Base-by-base conservation (phyloP, 2,329 filamentous ascomycete genomes). In the Calonectria crousiana region DNA sequence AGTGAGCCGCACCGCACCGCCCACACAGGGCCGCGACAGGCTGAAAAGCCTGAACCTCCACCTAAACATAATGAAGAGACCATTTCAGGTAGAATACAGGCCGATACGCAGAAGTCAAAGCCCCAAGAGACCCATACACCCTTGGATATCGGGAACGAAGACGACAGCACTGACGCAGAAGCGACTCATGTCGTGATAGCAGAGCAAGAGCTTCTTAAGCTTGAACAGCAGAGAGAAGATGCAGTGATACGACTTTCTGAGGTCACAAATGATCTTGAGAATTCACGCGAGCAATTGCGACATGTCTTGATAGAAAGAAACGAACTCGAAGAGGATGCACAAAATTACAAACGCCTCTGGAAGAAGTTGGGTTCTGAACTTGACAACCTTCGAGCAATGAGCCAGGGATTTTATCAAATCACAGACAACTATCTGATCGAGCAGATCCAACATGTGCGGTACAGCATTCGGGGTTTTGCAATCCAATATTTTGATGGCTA, bases 401-500 rank as follows among this genome's bases (percentile, higher is more conserved):
- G 62, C n/a, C 62, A 66, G 44, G 62, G 38, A 20, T 66, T 66
- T 41, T 66, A 66, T 34, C 34, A 66, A 49, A 6, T 49, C 16
- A 51, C 62, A 6, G 62, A 66, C 14, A 26, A 11, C 4, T 66
- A 66, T 30, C 38, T 66, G 18, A 28, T 66, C 8, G 38, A 62
- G 2, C n/a, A 36, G 30, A 18, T 62, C 28, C 34, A 32, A 3
- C 56, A 62, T n/a, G 8, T 62, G 20, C 20, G 56, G 8, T n/a
- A 38, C 32, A 38, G n/a, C 13, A 62, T 62, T 28, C n/a, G 23
- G 34, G 34, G 34, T 0, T 41, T 62, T 38, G 30, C 56, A 8
- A 36, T 62, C 30, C 56, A 62, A 18, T 62, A 62, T 10, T 62
- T 62, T 16, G 56, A 62, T 36, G 56, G 32, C n/a, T 23, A 62